These are phyloP conservation scores for Paramecium pentaurelia DNA, from an alignment of 73 alveolate genomes.

Conservation along the genomic window DNA sequence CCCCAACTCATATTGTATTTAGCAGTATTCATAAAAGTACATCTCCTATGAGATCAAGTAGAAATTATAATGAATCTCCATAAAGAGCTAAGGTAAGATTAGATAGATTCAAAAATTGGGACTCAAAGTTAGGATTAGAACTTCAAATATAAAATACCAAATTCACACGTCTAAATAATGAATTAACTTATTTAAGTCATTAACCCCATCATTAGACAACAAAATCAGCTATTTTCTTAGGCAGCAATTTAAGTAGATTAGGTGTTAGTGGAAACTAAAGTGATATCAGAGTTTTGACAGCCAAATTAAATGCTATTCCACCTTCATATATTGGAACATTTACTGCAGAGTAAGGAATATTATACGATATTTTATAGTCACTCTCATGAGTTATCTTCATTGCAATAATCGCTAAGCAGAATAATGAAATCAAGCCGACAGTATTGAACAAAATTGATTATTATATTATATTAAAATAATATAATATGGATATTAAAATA, in stretches of 20 bases:
- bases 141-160: neutral
- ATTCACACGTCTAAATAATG: neutral
- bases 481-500: neutral
- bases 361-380: neutral
- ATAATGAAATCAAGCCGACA: neutral
- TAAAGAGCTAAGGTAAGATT: neutral
- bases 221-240: neutral
- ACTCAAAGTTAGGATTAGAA: slow-evolving; percentile 9
- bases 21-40: slow-evolving; percentile 11
- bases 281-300: neutral
- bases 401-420: neutral
- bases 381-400: neutral
- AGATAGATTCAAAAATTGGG: slow-evolving; percentile 29
- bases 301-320: slow-evolving; percentile 14
- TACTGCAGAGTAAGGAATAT: neutral
- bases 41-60: neutral
- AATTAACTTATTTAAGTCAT: neutral
- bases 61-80: neutral
- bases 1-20: neutral
- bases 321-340: neutral
- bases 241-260: neutral
- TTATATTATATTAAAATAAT: neutral
- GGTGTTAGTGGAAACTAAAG: slow-evolving; percentile 8
- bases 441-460: slow-evolving; percentile 11
- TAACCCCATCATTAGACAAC: neutral